phyloP scores from a whole-genome alignment of 163 green algal species.

The Chlorella variabilis region DNA sequence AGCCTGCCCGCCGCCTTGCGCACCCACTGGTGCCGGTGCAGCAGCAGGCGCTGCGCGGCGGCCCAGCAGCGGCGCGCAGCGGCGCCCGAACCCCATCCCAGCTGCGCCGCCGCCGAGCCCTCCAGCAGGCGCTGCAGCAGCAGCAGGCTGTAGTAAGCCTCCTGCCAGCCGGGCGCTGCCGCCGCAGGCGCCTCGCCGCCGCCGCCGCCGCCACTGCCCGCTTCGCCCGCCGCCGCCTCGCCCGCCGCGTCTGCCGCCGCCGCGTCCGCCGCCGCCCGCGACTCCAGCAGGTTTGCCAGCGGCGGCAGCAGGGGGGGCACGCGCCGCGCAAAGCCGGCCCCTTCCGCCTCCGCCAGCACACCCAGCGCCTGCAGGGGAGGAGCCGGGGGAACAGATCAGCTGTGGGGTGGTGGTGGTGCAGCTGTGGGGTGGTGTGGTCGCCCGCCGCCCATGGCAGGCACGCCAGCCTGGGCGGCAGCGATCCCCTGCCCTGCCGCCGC shows the following conservation, averaged over 20 bases:
- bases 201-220: conserved; percentile 14
- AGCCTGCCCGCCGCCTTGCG: conserved; percentile 78
- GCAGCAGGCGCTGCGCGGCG: conserved; percentile 53
- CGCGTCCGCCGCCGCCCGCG: conserved; percentile 1
- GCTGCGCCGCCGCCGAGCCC: conserved; percentile 20
- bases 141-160: conserved; percentile 80
- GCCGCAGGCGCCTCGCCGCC: conserved; percentile 26
- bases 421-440: too few relatives aligned
- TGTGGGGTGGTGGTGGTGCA: not conserved
- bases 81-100: conserved; percentile 20
- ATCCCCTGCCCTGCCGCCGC: too few relatives aligned
- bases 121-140: conserved; percentile 68
- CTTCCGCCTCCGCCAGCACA: conserved; percentile 73
- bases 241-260: conserved; percentile 31
- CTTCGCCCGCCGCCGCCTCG: conserved; percentile 24
- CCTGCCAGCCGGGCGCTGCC: conserved; percentile 70
- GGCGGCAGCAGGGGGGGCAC: conserved; percentile 44
- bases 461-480: too few relatives aligned
- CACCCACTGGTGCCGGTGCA: conserved; percentile 90
- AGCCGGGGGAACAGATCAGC: not conserved
- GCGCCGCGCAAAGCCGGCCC: conserved; percentile 52
- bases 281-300: conserved; percentile 39
- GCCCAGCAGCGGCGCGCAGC: conserved; percentile 49
- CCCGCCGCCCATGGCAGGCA: too few relatives aligned
- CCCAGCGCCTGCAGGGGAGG: conserved; percentile 69